These are phyloP conservation scores for Thelonectria olida DNA, from an alignment of 2,329 filamentous ascomycete species.

Conservation along the genomic window DNA sequence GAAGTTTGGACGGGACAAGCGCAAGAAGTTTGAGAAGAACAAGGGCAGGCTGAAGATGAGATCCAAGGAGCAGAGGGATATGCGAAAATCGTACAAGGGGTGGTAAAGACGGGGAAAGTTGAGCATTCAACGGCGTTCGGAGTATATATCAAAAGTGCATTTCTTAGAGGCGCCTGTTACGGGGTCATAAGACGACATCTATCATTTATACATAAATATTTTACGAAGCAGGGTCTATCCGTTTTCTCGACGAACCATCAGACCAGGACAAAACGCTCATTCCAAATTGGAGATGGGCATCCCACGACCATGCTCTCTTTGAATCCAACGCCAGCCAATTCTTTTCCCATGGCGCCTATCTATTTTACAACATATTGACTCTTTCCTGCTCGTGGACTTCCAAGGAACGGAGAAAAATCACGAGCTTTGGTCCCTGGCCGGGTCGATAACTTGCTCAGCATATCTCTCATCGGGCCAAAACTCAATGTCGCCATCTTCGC, in stretches of 20 bases:
- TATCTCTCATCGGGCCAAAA: constrained; percentile 81
- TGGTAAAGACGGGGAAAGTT: constrained; percentile 38
- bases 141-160: constrained; percentile 23
- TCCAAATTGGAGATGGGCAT: constrained; percentile 31
- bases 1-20: constrained; percentile 80
- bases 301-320: not conserved
- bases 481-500: constrained; percentile 86
- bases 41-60: constrained; percentile 84
- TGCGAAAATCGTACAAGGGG: constrained; percentile 74
- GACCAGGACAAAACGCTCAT: not conserved
- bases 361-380: constrained; percentile 28
- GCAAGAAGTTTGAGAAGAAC: constrained; percentile 84
- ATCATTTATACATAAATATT: constrained; percentile 21
- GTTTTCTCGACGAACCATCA: not conserved
- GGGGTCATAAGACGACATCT: constrained; percentile 21
- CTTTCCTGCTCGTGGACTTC: no score
- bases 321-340: constrained; percentile 33
- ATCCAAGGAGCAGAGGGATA: constrained; percentile 75
- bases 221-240: not conserved
- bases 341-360: constrained; percentile 3
- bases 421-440: no score
- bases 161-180: constrained; percentile 30
- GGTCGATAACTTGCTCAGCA: constrained; percentile 31
- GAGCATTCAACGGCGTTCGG: constrained; percentile 42
- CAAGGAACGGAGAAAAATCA: no score